Evolutionary conservation across 495 filamentous ascomycete species (phyloP).

Genomic region (Corynascus novoguineensis): DNA sequence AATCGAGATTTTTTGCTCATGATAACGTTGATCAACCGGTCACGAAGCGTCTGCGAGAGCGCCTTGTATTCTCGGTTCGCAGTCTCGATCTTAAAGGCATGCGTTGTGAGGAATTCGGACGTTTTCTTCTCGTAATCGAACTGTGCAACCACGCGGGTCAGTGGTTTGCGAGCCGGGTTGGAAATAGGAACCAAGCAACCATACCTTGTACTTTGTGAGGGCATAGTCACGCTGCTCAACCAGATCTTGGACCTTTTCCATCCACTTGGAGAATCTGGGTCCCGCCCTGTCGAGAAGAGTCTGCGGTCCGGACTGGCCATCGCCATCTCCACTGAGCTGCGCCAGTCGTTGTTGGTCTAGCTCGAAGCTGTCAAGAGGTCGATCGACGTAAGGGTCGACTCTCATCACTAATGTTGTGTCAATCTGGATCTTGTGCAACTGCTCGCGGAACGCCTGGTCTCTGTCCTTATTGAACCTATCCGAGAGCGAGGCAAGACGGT

Average conservation of each 20-base stretch:
- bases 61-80: conserved; percentile 76
- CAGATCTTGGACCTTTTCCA: conserved; percentile 75
- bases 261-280: conserved; percentile 71
- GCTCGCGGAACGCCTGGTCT: conserved; percentile 78
- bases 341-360: conserved; percentile 62
- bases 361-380: conserved; percentile 64
- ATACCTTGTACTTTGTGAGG: conserved; percentile 69
- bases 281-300: conserved; percentile 64
- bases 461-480: conserved; percentile 72
- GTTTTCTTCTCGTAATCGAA: conserved; percentile 51
- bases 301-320: conserved; percentile 36
- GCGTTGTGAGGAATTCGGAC: conserved; percentile 46
- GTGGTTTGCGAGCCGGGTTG: conserved; percentile 1
- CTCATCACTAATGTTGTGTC: conserved; percentile 82
- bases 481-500: conserved; percentile 66
- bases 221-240: conserved; percentile 79
- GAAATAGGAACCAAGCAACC: conserved; percentile 17
- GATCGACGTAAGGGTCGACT: conserved; percentile 69
- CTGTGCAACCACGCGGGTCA: conserved; percentile 32
- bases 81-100: conserved; percentile 61
- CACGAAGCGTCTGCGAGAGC: conserved; percentile 71
- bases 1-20: conserved; percentile 69
- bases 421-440: conserved; percentile 79
- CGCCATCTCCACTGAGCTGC: conserved; percentile 50
- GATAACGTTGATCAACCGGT: conserved; percentile 75